A percentile compares a stretch with the other conserved stretches of the same genome.
phyloP scores from a whole-genome alignment of 225 moss, liverwort and hornwort genomes.

The Bryoerythrophyllum caledonicum region DNA sequence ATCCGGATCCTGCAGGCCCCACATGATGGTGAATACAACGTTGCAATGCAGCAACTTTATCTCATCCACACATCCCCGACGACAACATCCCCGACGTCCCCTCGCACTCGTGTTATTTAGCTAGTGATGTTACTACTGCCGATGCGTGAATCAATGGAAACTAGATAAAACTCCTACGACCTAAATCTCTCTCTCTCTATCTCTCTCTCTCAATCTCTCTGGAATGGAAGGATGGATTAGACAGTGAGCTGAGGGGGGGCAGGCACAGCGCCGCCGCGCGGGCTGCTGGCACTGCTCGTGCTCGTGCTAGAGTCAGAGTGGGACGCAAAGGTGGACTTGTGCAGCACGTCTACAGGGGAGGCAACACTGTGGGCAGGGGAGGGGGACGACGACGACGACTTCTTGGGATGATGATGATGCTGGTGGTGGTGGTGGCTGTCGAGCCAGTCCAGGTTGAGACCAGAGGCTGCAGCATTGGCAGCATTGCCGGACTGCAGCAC shows the following conservation, averaged over 20 bases:
- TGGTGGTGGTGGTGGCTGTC: conserved; percentile 4
- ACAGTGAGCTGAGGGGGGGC: background rate
- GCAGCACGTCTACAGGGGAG: conserved; percentile 89
- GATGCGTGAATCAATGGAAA: conserved; percentile 8
- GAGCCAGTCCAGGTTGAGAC: conserved; percentile 79
- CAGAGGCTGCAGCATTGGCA: conserved; percentile 31
- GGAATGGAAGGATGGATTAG: background rate
- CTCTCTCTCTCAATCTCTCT: background rate
- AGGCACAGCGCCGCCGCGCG: conserved; percentile 51
- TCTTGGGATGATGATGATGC: conserved; percentile 26
- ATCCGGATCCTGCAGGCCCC: conserved; percentile 98
- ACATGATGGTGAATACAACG: conserved; percentile 89
- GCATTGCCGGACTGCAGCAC: conserved; percentile 69
- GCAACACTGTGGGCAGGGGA: conserved; percentile 56
- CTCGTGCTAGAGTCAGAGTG: conserved; percentile 82
- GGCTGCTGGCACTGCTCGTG: conserved; percentile 78
- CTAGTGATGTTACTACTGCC: conserved; percentile 23
- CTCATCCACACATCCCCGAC: conserved; percentile 38
- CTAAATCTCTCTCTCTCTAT: conserved; percentile 3
- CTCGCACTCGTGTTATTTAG: conserved; percentile 20
- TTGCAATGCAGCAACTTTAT: conserved; percentile 93
- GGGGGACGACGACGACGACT: conserved; percentile 31
- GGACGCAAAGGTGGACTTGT: conserved; percentile 81
- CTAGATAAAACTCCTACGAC: conserved; percentile 17
- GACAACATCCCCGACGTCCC: background rate